Percentiles rank a stretch among this genome's conserved stretches.
Evolutionary conservation across 352 stramenopile genomes (phyloP).

Genomic region (Phytophthora meadii): DNA sequence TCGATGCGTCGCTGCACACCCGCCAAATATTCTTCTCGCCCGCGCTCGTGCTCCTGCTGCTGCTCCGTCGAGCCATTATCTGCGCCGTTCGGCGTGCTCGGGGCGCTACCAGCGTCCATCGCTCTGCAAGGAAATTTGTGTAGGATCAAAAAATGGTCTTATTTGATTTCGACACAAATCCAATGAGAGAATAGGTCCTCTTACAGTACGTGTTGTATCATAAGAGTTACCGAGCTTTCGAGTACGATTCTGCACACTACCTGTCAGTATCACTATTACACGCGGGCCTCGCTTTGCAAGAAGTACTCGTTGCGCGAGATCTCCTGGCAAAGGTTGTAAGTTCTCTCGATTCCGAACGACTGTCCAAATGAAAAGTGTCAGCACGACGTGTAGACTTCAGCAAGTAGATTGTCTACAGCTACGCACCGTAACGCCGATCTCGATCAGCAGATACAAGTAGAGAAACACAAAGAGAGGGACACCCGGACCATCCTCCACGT

Average conservation of each 20-base stretch:
- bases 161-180: too few relatives aligned
- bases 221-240: too few relatives aligned
- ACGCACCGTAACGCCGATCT: constrained; percentile 70
- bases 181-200: too few relatives aligned
- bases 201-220: too few relatives aligned
- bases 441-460: constrained; percentile 54
- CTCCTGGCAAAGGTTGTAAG: constrained; percentile 70
- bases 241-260: background rate
- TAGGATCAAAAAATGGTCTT: too few relatives aligned
- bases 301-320: constrained; percentile 78
- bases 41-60: constrained; percentile 24
- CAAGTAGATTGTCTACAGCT: background rate
- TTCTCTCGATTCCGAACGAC: constrained; percentile 60
- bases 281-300: constrained; percentile 41
- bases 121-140: constrained; percentile 1
- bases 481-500: constrained; percentile 37
- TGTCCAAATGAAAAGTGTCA: constrained; percentile 23
- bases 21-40: constrained; percentile 52
- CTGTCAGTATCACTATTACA: constrained; percentile 17
- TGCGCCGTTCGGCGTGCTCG: constrained; percentile 9
- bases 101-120: constrained; percentile 8
- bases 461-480: constrained; percentile 73
- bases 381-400: background rate
- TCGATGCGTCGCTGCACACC: constrained; percentile 60
- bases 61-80: constrained; percentile 14